Base-by-base conservation (phyloP, 768 basidiomycete genomes). In the Galerina sulciceps region DNA sequence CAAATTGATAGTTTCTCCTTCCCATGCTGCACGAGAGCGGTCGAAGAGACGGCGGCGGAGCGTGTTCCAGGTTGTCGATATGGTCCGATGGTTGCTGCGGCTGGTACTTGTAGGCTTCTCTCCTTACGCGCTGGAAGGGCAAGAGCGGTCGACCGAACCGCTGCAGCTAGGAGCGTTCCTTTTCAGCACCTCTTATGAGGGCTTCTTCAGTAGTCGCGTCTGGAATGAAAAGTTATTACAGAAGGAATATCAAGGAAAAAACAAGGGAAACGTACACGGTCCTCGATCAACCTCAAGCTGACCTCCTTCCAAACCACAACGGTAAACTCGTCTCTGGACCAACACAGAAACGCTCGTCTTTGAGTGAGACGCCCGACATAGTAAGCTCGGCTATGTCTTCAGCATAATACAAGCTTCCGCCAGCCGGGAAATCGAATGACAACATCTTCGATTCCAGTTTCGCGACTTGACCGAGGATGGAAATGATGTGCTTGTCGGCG, bases 301-400 rank as follows among this genome's bases (percentile, higher is more conserved):
- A 71, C 57, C 82, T 79, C 69, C 79, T 77, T 1, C 82, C 80
- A 64, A 70, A 80, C 82, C 82, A 85, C 69, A 83, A n/a, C 65
- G 26, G 64, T 60, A 78, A 44, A 2, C 73, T 76, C 9, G 67
- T 62, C 71, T 83, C 83, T 67, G 76, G 79, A 67, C 80, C 79
- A 54, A 81, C 62, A 60, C 76, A 79, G 73, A 82, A 81, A 52
- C 64, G 72, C 69, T 75, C 56, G 70, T 76, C 75, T 50, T 76
- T 58, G 14, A 77, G 71, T 53, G 75, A 61, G 49, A 83, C 71
- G 64, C 70, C 77, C 59, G 8, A 8, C 26, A 5, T 31, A 31
- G 26, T 31, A 31, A 8, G 26, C 2, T 8, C 26, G 8, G 26
- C 70, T 69, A 84, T 55, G 73, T 85, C 82, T 11, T 77, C 6